Base-by-base conservation (phyloP, 345 rosid genomes). In the Eucalyptus tenuipes region DNA sequence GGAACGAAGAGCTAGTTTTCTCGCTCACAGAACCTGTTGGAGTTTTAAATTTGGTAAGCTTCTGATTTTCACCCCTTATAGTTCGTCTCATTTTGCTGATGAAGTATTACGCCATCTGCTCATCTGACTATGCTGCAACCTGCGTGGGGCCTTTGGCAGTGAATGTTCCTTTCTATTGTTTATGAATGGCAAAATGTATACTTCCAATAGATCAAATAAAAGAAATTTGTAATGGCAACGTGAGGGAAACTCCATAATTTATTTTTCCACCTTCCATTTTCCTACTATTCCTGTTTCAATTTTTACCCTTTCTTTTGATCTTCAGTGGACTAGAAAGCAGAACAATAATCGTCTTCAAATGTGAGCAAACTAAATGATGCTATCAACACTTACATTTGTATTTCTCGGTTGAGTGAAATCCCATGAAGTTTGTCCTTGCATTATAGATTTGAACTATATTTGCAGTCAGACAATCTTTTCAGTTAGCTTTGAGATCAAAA, bases 1-100 rank as follows among this genome's bases (percentile, higher is more conserved):
- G 99, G 99, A 96, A 98, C 57, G 98, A 98, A 94, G 98, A 96
- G 92, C 94, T 95, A 29, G 93, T 90, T 91, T 94, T 98, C 92
- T 91, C 95, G 88, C 94, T 97, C 85, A 89, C 93, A 22, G 98
- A 96, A 87, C 97, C 99, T 49, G 91, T 92, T 44, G 96, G 95
- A 88, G 90, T 90, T 91, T 91, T 98, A 49, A 87, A 86, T 85
- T 88, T 98, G 84, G 84, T 75, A 75, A 75, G 84, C 84, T 40
- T 75, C 29, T 40, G 47, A 37, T 40, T 75, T 75, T 11, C 42
- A 22, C 15, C 84, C 84, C 15, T 11, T 20, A 20, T 75, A 40
- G 13, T 16, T 17, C 2, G 25, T 37, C 81, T 33, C 25, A 68
- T 33, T 68, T 68, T 68, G 80, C 44, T 68, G 11, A 33, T 33